phyloP scores from a whole-genome alignment of 441 rosid genomes.

The Adansonia madagascariensis region DNA sequence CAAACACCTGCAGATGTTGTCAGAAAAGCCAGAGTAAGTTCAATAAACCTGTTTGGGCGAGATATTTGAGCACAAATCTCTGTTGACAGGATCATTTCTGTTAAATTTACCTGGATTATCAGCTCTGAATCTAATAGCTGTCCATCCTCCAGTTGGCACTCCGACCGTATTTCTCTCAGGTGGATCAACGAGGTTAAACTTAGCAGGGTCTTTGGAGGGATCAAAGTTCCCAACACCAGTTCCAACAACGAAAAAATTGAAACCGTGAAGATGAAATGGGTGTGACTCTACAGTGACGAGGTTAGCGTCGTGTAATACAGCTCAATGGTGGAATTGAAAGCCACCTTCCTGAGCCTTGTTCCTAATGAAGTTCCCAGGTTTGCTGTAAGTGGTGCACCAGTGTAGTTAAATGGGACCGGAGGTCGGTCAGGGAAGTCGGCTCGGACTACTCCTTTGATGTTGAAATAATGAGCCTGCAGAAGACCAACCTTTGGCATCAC shows the following conservation, averaged over 20 bases:
- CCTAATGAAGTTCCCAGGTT: slow-evolving; percentile 49
- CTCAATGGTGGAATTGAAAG: slow-evolving; percentile 60
- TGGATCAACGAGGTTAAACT: slow-evolving; percentile 61
- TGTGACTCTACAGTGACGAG: slow-evolving; percentile 66
- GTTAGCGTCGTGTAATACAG: slow-evolving; percentile 65
- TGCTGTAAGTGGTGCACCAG: slow-evolving; percentile 58
- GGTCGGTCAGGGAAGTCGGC: slow-evolving; percentile 62
- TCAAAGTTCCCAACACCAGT: slow-evolving; percentile 61
- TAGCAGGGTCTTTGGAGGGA: slow-evolving; percentile 53
- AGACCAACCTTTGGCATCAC: slow-evolving; percentile 55
- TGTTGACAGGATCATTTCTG: not conserved
- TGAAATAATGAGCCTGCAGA: slow-evolving; percentile 61
- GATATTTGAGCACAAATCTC: not conserved
- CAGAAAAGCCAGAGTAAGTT: not conserved
- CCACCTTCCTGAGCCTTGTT: slow-evolving; percentile 56
- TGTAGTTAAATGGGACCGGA: slow-evolving; percentile 50
- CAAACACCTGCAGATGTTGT: slow-evolving; percentile 44
- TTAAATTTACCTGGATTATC: slow-evolving; percentile 57
- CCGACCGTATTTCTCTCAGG: slow-evolving; percentile 51
- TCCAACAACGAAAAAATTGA: slow-evolving; percentile 63
- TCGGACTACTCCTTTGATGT: slow-evolving; percentile 43
- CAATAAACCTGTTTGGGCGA: no score
- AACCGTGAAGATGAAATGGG: slow-evolving; percentile 73
- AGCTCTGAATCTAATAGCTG: slow-evolving; percentile 64
- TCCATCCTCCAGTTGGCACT: slow-evolving; percentile 68